Conservation (phyloP, 805 yeast genomes). For the Candida yuanshanica region DNA sequence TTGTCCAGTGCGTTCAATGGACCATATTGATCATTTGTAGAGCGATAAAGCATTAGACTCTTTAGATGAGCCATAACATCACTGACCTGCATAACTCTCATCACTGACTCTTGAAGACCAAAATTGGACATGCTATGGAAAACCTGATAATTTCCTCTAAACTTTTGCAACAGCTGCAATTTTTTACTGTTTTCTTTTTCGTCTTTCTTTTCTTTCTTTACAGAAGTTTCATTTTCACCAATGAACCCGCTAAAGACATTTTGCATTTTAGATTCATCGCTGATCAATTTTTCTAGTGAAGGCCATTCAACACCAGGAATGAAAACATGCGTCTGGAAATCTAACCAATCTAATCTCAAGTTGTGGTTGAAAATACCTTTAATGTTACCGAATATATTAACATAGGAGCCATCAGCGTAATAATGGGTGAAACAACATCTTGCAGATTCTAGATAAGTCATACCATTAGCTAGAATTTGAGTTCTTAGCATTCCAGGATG, state of each 20-base stretch:
- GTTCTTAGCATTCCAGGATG: constrained; percentile 45
- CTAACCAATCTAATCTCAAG: constrained; percentile 68
- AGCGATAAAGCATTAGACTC: constrained; percentile 56
- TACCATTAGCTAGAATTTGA: constrained; percentile 46
- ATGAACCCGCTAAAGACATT: constrained; percentile 11
- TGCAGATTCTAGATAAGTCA: constrained; percentile 48
- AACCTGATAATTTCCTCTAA: constrained; percentile 38
- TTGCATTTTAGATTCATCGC: constrained; percentile 21
- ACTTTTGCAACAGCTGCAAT: constrained; percentile 22
- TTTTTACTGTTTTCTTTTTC: constrained; percentile 5
- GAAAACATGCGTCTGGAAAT: constrained; percentile 45
- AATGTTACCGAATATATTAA: constrained; percentile 54
- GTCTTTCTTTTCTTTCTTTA: constrained; percentile 3
- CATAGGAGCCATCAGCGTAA: constrained; percentile 67
- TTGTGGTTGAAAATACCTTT: constrained; percentile 58
- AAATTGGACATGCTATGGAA: constrained; percentile 44
- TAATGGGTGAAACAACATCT: constrained; percentile 42
- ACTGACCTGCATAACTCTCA: constrained; percentile 68
- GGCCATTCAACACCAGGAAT: constrained; percentile 42
- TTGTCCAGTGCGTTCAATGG: constrained; percentile 52
- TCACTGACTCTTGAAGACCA: constrained; percentile 60
- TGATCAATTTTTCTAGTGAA: constrained; percentile 37
- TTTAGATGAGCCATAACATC: constrained; percentile 72
- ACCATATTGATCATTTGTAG: constrained; percentile 39
- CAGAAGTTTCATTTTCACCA: neutral